These are phyloP conservation scores for Aspergillus incahuasiensis DNA, from an alignment of 495 filamentous ascomycete genomes.

Conservation along the genomic window DNA sequence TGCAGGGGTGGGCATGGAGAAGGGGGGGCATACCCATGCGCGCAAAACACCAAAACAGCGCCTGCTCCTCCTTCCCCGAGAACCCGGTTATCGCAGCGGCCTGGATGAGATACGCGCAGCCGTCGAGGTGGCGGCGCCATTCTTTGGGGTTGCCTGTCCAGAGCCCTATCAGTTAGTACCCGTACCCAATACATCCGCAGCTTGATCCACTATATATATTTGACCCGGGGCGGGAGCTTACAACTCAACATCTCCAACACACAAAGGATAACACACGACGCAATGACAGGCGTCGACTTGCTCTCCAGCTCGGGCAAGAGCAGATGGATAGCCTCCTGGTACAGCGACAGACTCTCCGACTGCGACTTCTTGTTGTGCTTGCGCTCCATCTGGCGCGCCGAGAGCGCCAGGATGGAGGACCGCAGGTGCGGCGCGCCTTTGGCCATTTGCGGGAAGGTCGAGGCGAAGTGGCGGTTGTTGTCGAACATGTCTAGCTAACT, in stretches of 20 bases:
- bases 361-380: slow-evolving; percentile 32
- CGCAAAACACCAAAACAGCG: slow-evolving; percentile 46
- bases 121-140: slow-evolving; percentile 45
- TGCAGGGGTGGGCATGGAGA: too few species aligned
- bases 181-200: too few species aligned
- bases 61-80: slow-evolving; percentile 38
- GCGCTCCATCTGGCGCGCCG: slow-evolving; percentile 41
- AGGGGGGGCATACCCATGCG: slow-evolving; percentile 32
- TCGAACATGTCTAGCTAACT: slow-evolving; percentile 46
- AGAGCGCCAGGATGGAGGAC: slow-evolving; percentile 41
- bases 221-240: background rate
- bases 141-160: slow-evolving; percentile 36
- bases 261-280: slow-evolving; percentile 38
- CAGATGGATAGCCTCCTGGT: slow-evolving; percentile 41
- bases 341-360: slow-evolving; percentile 39
- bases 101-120: slow-evolving; percentile 41
- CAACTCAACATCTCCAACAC: slow-evolving; percentile 43
- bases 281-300: slow-evolving; percentile 35
- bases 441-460: slow-evolving; percentile 36
- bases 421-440: slow-evolving; percentile 34
- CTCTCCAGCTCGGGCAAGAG: slow-evolving; percentile 36
- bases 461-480: slow-evolving; percentile 38
- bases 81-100: slow-evolving; percentile 35
- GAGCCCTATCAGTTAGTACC: too few species aligned
- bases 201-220: background rate